These are phyloP conservation scores for Yueomyces sp. DNA, from an alignment of 1,139 yeast genomes.

Conservation along the genomic window DNA sequence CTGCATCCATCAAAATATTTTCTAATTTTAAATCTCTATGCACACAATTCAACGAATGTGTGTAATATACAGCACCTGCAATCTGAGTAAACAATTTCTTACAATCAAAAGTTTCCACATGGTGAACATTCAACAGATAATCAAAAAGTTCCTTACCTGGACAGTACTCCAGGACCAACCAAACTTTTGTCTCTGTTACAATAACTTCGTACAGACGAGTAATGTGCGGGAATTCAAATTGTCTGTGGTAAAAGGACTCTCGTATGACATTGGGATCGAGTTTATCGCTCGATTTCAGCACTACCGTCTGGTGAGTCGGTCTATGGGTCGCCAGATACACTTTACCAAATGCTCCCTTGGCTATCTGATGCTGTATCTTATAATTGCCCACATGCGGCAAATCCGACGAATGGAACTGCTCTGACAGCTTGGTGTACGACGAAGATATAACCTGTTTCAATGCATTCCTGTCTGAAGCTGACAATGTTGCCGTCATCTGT, in stretches of 20 bases:
- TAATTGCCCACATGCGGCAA: slow-evolving; percentile 68
- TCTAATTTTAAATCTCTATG: slow-evolving; percentile 88
- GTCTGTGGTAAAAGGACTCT: slow-evolving; percentile 81
- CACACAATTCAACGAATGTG: slow-evolving; percentile 70
- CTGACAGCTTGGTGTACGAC: slow-evolving; percentile 50
- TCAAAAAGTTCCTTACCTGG: slow-evolving; percentile 80
- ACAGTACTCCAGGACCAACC: slow-evolving; percentile 86
- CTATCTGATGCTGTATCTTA: slow-evolving; percentile 55
- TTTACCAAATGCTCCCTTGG: slow-evolving; percentile 87
- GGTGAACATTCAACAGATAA: slow-evolving; percentile 44
- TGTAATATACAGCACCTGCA: slow-evolving; percentile 69
- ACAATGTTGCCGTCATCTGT: too few relatives aligned
- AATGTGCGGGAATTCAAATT: slow-evolving; percentile 72
- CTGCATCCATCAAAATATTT: slow-evolving; percentile 65
- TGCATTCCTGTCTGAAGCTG: slow-evolving; percentile 8
- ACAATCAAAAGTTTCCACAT: slow-evolving; percentile 44
- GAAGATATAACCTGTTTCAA: slow-evolving; percentile 34
- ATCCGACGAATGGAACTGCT: slow-evolving; percentile 39
- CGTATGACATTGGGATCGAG: slow-evolving; percentile 83
- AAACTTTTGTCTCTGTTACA: slow-evolving; percentile 64
- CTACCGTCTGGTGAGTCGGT: slow-evolving; percentile 63
- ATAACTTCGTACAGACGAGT: slow-evolving; percentile 79
- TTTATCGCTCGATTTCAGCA: slow-evolving; percentile 72
- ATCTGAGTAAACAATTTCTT: slow-evolving; percentile 62
- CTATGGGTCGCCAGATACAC: slow-evolving; percentile 76